Evolutionary conservation across 192 early-diverging fungal genomes (phyloP), one percentile per base, ranked within the genome.

Genomic region (Paraglomus occultum): DNA sequence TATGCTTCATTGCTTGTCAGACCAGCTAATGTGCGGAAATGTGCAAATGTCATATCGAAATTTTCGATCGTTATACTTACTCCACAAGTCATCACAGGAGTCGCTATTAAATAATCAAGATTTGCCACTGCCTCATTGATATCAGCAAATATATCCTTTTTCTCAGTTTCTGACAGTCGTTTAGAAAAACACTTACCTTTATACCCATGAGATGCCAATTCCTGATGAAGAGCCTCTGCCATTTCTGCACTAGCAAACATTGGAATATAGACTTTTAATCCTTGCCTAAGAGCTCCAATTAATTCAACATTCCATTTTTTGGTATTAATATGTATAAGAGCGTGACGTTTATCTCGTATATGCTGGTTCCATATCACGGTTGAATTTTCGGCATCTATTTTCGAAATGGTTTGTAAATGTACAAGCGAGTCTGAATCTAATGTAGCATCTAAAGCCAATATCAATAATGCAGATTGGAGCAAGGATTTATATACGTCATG

Each of bases 231-330:
- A n/a, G 20, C 62, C 8, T 48, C 18, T 46, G 20, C 20, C 8
- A 49, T 64, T 64, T 64, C 20, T 0, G 20, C 20, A 31, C 62
- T 64, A 20, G 47, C 44, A 49, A 64, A 64, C 20, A 64, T 64
- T 46, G 8, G 62, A 49, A 64, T 64, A 64, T 64, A 64, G 62
- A 64, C 62, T 64, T 64, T 64, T 11, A 64, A 9, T 46, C 47
- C 45, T 8, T 49, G 18, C 38, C 18, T 49, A 12, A 64, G 47
- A 49, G 62, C 7, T 49, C 45, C 45, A 46, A 64, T 46, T 46
- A 64, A 49, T 49, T 64, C 20, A 49, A 20, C 44, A 49, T 64
- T 64, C 20, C 47, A 64, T 64, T 49, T 46, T 46, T 64, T 64
- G 62, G 14, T 64, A 64, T 46, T 48, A 49, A 64, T 64, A 49